Percentiles rank a stretch among this genome's conserved stretches.
Evolutionary conservation across 2,329 filamentous ascomycete genomes (phyloP).

Genomic region (Aspergillus neoniger): DNA sequence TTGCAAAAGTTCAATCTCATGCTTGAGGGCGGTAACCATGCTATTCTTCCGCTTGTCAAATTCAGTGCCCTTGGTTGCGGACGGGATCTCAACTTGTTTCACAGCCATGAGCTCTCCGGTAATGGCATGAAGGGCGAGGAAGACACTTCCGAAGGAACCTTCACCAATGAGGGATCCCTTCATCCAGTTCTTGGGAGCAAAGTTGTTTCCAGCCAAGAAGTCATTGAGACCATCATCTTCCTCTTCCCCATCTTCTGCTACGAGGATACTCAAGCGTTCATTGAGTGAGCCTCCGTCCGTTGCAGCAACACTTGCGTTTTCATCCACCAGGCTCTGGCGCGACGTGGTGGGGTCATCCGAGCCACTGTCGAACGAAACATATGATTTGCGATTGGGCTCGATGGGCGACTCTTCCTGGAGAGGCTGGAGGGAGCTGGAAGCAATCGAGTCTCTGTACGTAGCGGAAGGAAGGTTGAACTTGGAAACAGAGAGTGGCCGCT

Average conservation of each 20-base stretch:
- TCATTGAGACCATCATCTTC: slow-evolving; percentile 85
- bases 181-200: slow-evolving; percentile 99
- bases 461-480: slow-evolving; percentile 60
- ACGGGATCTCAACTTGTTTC: slow-evolving; percentile 93
- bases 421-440: slow-evolving; percentile 84
- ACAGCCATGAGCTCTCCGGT: slow-evolving; percentile 97
- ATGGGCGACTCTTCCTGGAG: slow-evolving; percentile 86
- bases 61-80: slow-evolving; percentile 72
- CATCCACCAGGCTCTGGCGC: slow-evolving; percentile 82
- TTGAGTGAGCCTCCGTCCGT: slow-evolving; percentile 72
- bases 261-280: slow-evolving; percentile 77
- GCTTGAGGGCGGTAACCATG: slow-evolving; percentile 97
- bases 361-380: slow-evolving; percentile 69
- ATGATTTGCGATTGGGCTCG: slow-evolving; percentile 90
- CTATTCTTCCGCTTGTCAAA: slow-evolving; percentile 90
- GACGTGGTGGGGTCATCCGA: slow-evolving; percentile 76
- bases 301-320: slow-evolving; percentile 68
- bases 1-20: slow-evolving; percentile 90
- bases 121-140: slow-evolving; percentile 89
- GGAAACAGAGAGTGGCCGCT: slow-evolving; percentile 63
- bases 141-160: slow-evolving; percentile 94
- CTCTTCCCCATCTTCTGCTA: slow-evolving; percentile 89
- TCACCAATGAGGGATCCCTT: slow-evolving; percentile 96
- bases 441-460: slow-evolving; percentile 80
- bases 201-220: slow-evolving; percentile 88